Base-by-base conservation (phyloP, 2,329 filamentous ascomycete species). In the Diaporthe destruens region DNA sequence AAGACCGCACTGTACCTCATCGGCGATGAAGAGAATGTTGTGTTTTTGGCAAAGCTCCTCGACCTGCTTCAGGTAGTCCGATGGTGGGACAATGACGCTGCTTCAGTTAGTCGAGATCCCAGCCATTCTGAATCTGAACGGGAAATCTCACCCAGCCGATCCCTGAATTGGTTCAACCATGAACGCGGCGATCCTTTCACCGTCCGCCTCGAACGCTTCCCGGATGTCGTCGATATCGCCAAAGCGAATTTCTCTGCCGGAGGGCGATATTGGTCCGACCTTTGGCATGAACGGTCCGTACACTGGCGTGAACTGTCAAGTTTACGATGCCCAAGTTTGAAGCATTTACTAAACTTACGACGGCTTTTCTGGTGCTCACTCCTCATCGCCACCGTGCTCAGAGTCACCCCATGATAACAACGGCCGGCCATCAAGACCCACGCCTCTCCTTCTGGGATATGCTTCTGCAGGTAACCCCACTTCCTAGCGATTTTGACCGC, bases 1-100 rank as follows among this genome's bases (percentile, higher is more conserved):
- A 66, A 95, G 90, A 80, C 93, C 93, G 23, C 93, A 96, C 83
- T 96, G 93, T 44, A 96, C 93, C 83, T 95, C 93, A 79, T 96
- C 93, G 71, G 94, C 93, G 77, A 96, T 96, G 81, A 96, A 85
- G 75, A 94, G 87, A 47, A 94, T 87, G 73, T 90, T 86, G 82
- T 92, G 87, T 79, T 90, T 91, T 78, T 90, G 87, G 44, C 93
- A 95, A 73, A 95, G 85, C 47, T 89, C 89, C 67, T 93, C 90
- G 42, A 96, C 89, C 57, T 91, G 91, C 74, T 87, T 89, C 90
- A 96, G 95, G 87, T 95, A 96, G 53, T 88, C 86, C 14, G 93
- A 90, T 0, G 92, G 66, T 23, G 66, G 66, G 2, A 59, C 66
- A 20, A 55, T 44, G 20, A 59, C 42, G 34, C 66, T 69, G 29